Base-by-base conservation (phyloP, 495 filamentous ascomycete genomes). In the Schizothecium vesticola region DNA sequence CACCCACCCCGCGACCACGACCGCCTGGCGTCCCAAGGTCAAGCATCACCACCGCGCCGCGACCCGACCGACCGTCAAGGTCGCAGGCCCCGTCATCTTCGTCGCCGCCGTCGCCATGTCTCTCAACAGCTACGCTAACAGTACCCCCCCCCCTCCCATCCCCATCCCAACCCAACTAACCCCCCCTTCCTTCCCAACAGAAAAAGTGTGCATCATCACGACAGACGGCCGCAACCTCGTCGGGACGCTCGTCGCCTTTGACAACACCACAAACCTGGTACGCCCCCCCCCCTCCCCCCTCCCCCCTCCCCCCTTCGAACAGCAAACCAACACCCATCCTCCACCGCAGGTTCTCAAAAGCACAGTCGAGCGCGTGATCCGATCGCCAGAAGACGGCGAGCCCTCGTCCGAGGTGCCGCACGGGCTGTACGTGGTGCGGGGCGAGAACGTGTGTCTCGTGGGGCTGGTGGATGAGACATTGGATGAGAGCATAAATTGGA, bases 371-470 rank as follows among this genome's bases (percentile, higher is more conserved):
- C 90, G 95, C 67, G 89, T 97, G 56, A 97, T 99, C 70, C 88
- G 91, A 67, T 88, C 89, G 1, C 84, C 86, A 57, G 94, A 97
- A 67, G 92, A 96, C 72, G 84, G 86, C 55, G 92, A 96, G 69
- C 86, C 89, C 0, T 96, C 92, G 67, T 86, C 88, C 36, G 88
- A 96, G 76, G 88, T 94, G 29, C 86, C 89, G 26, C 89, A 97
- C 74, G 95, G 95, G 0, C 80, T 98, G 16, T 98, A 99, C 74
- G 79, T 99, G 58, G 90, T 99, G 64, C 88, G 96, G 69, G 95
- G 95, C 21, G 96, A 98, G 72, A 97, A 93, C 76, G 95, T 99
- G 62, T 93, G 90, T n/a, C 79, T 95, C 19, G 92, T 93, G 56
- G 95, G 95, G 7, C 83, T 95, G 59, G 88, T 99, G 19, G 92